Evolutionary conservation across 2,329 filamentous ascomycete genomes (phyloP), one percentile per base, ranked within the genome.

Genomic region (Chaetomiaceae sp.): DNA sequence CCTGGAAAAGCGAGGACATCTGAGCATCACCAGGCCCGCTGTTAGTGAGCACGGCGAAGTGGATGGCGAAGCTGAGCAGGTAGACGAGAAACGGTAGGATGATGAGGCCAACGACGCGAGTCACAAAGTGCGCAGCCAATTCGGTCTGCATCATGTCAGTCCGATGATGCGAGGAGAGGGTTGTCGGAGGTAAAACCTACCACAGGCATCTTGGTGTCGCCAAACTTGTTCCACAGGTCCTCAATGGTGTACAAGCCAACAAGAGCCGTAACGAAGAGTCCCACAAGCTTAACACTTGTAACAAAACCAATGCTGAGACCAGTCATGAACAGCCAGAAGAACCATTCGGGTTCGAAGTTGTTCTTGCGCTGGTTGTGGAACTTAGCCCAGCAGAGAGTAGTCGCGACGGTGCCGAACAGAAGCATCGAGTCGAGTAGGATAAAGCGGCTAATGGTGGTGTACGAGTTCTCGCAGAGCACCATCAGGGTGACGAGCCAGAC

Each of bases 1-100:
- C 94, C 71, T 99, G 94, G 81, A 99, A 99, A 46, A 99, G 82
- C 23, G 94, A 99, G 75, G 91, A 96, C 94, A 99, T 99, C 73
- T 99, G 94, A n/a, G 94, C 94, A 75, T 99, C 94, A 50, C 94
- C 94, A 7, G 95, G 94, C 18, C 94, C 94, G 64, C 86, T 92
- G 73, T 90, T 92, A 71, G 95, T 89, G 54, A 99, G 81, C 58
- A 99, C 89, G 58, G 90, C 79, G 71, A 99, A 99, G 73, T 99
- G 94, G 49, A 96, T 73, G 63, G 88, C 95, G 71, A 99, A 99
- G 38, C 90, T 95, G 68, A 96, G 85, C 73, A 96, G 85, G 75
- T 99, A 99, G 64, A 99, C 90, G 54, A 92, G 75, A 66, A 95
- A 77, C 6, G 94, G 94, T 46, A 99, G 80, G 57, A 96, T 67